Percentiles rank a stretch among this genome's conserved stretches.
Conservation (phyloP, 2,329 filamentous ascomycete species). For the Didymella pinodella region DNA sequence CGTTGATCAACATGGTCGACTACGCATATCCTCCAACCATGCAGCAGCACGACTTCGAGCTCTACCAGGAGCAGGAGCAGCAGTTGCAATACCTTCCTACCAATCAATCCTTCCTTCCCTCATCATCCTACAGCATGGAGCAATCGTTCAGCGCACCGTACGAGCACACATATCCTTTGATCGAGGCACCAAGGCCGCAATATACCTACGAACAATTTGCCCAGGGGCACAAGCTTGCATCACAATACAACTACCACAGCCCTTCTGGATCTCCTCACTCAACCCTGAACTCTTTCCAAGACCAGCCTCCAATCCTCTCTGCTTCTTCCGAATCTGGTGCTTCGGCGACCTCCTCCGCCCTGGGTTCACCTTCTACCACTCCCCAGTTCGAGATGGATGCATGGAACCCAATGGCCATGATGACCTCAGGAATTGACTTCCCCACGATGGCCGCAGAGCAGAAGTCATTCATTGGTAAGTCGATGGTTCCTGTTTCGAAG, state of each 20-base stretch:
- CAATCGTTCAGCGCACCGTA: conserved; percentile 50
- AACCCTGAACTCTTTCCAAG: conserved; percentile 56
- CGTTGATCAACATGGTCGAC: conserved; percentile 46
- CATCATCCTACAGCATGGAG: conserved; percentile 42
- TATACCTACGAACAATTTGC: conserved; percentile 48
- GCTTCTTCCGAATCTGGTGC: conserved; percentile 61
- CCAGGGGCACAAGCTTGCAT: conserved; percentile 48
- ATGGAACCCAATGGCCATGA: conserved; percentile 66
- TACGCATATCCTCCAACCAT: conserved; percentile 45
- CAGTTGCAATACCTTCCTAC: conserved; percentile 45
- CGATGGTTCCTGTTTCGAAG: conserved; percentile 47
- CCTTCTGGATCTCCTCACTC: conserved; percentile 56
- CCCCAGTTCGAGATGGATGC: conserved; percentile 64
- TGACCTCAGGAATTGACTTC: conserved; percentile 66
- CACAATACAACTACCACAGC: conserved; percentile 49
- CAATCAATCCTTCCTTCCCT: conserved; percentile 40
- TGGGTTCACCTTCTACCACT: conserved; percentile 65
- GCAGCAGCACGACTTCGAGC: conserved; percentile 50
- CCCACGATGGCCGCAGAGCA: conserved; percentile 57
- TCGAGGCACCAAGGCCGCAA: conserved; percentile 42
- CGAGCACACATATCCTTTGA: conserved; percentile 47
- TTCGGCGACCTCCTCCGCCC: conserved; percentile 60
- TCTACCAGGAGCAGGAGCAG: conserved; percentile 47
- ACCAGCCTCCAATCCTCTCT: conserved; percentile 56
- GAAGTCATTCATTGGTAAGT: conserved; percentile 62